Conservation (phyloP, 495 filamentous ascomycete genomes). For the Pyronema omphalodes region DNA sequence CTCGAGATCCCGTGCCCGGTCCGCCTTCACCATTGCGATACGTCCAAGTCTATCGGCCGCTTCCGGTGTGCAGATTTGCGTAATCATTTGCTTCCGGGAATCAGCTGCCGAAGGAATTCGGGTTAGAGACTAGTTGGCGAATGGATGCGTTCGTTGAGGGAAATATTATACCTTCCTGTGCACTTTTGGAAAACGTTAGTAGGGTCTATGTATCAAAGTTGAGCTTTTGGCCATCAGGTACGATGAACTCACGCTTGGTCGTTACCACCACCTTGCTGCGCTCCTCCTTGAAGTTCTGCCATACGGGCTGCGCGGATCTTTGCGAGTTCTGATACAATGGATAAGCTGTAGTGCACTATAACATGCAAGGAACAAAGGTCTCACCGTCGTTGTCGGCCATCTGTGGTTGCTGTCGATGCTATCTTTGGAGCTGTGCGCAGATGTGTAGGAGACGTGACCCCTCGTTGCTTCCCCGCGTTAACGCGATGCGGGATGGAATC, state of each 20-base stretch:
- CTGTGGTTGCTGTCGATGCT: too few relatives aligned
- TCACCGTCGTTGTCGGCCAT: too few relatives aligned
- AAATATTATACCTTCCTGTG: slow-evolving; percentile 16
- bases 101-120: slow-evolving; percentile 29
- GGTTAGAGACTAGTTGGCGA: background rate
- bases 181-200: background rate
- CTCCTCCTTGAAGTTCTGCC: slow-evolving; percentile 17
- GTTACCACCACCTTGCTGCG: slow-evolving; percentile 7
- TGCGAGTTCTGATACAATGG: slow-evolving; percentile 11
- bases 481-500: too few relatives aligned
- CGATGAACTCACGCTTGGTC: slow-evolving; percentile 11
- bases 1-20: slow-evolving; percentile 75
- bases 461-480: too few relatives aligned
- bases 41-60: slow-evolving; percentile 84
- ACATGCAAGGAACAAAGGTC: too few relatives aligned
- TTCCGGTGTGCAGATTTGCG: slow-evolving; percentile 83
- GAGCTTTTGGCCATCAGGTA: background rate
- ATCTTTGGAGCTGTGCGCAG: too few relatives aligned
- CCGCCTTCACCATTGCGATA: slow-evolving; percentile 89
- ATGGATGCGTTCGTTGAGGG: background rate
- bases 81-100: slow-evolving; percentile 56
- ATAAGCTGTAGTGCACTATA: too few relatives aligned
- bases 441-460: too few relatives aligned
- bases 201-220: background rate
- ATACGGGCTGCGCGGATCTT: slow-evolving; percentile 21